Evolutionary conservation across 345 rosid species (phyloP).

Genomic region (Brassica incana): DNA sequence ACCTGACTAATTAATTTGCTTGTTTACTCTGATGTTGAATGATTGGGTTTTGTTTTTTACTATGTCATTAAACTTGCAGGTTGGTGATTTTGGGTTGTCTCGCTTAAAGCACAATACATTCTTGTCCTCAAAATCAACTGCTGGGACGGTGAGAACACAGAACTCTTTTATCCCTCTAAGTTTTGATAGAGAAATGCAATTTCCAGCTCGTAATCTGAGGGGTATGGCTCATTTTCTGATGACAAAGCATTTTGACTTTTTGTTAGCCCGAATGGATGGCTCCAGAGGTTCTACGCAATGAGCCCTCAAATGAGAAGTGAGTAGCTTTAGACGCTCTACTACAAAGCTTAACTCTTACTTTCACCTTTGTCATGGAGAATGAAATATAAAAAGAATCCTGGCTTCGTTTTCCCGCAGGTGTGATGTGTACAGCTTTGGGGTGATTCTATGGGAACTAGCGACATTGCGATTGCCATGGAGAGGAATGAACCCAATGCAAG

Average conservation of each 20-base stretch:
- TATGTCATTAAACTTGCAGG: slow-evolving; percentile 50
- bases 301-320: slow-evolving; percentile 95
- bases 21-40: neutral
- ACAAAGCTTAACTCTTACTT: too few relatives aligned
- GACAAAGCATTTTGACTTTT: slow-evolving; percentile 23
- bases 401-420: slow-evolving; percentile 53
- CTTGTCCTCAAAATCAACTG: slow-evolving; percentile 96
- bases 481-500: slow-evolving; percentile 99
- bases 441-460: slow-evolving; percentile 98
- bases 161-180: slow-evolving; percentile 2
- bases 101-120: slow-evolving; percentile 97
- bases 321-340: slow-evolving; percentile 33
- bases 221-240: slow-evolving; percentile 30
- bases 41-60: neutral
- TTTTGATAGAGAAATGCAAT: neutral
- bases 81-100: slow-evolving; percentile 94
- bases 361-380: too few relatives aligned
- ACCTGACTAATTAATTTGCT: neutral
- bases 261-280: slow-evolving; percentile 99
- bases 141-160: slow-evolving; percentile 80
- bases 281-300: slow-evolving; percentile 96
- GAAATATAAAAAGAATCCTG: neutral
- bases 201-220: neutral
- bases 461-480: slow-evolving; percentile 92
- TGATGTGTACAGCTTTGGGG: slow-evolving; percentile 96